Evolutionary conservation across 2,329 filamentous ascomycete genomes (phyloP).

Genomic region (Aspergillus nomiae): DNA sequence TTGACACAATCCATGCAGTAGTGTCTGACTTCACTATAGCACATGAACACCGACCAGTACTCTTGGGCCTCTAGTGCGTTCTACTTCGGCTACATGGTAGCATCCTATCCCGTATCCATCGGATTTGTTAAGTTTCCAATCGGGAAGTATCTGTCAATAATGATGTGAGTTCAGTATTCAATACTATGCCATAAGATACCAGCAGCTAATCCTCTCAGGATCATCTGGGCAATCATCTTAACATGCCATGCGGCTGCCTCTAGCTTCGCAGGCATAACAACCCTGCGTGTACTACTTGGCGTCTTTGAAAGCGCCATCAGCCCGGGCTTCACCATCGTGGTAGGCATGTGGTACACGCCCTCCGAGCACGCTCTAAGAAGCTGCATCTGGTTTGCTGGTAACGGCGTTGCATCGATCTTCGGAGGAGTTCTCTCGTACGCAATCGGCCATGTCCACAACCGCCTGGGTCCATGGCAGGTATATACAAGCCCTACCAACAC

Average conservation of each 20-base stretch:
- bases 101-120: conserved; percentile 38
- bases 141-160: conserved; percentile 37
- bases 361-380: conserved; percentile 29
- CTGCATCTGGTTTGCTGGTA: conserved; percentile 36
- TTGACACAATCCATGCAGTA: no score
- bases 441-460: conserved; percentile 41
- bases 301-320: conserved; percentile 13
- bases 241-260: conserved; percentile 38
- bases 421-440: conserved; percentile 48
- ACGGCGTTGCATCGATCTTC: conserved; percentile 45
- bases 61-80: conserved; percentile 27
- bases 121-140: conserved; percentile 40
- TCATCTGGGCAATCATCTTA: conserved; percentile 35
- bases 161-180: conserved; percentile 15
- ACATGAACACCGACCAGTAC: conserved; percentile 30
- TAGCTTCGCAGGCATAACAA: conserved; percentile 43
- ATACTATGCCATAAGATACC: no score
- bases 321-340: conserved; percentile 12
- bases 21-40: background rate
- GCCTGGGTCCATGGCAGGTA: conserved; percentile 25
- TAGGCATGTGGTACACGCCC: conserved; percentile 22
- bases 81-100: conserved; percentile 32
- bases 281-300: conserved; percentile 47
- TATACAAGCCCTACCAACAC: background rate
- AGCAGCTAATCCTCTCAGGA: conserved; percentile 8